Conservation (phyloP, 129 eudicot genomes). For the Glebionis coronaria region DNA sequence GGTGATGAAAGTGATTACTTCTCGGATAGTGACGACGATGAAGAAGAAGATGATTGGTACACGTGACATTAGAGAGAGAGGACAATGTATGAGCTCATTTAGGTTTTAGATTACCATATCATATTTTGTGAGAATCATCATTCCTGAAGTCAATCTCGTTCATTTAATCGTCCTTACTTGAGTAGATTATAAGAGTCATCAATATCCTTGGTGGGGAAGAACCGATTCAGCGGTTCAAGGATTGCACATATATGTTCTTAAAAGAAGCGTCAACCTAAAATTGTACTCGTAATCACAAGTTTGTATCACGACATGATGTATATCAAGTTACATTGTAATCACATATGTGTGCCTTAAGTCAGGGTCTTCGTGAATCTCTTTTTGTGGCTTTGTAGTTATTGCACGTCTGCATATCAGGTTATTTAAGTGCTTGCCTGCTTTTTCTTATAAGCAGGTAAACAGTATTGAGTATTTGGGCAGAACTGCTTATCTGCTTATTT, state of each 20-base stretch:
- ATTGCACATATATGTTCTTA: background rate
- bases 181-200: background rate
- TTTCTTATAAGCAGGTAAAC: too few relatives aligned
- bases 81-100: too few relatives aligned
- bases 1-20: conserved; percentile 41
- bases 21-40: conserved; percentile 67
- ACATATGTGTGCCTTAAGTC: background rate
- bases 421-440: too few relatives aligned
- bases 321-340: background rate
- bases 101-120: too few relatives aligned
- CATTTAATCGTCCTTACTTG: background rate
- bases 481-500: too few relatives aligned
- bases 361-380: background rate
- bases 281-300: background rate
- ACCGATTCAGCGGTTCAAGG: too few relatives aligned
- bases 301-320: too few relatives aligned
- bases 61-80: background rate
- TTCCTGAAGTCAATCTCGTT: background rate
- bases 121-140: too few relatives aligned
- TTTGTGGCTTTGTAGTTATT: background rate
- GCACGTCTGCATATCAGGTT: too few relatives aligned
- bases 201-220: background rate
- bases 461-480: too few relatives aligned
- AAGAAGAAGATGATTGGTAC: conserved; percentile 36
- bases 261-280: background rate